A percentile compares a stretch with the other conserved stretches of the same genome.
phyloP scores from a whole-genome alignment of 176 grass and related monocot genomes.

The Ananas comosus region DNA sequence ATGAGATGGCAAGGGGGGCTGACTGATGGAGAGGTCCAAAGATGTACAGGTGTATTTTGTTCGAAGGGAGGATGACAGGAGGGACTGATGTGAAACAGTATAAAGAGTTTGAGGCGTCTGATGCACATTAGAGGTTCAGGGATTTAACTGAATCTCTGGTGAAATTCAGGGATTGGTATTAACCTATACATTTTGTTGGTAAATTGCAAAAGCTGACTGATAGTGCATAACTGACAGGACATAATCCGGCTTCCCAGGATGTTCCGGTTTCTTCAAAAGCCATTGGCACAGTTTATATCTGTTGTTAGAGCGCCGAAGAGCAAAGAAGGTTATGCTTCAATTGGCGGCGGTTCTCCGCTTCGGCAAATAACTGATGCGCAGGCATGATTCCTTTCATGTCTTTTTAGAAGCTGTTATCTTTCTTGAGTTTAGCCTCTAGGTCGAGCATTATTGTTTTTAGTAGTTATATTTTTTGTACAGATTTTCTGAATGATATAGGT shows the following conservation, averaged over 20 bases:
- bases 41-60: no score
- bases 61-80: no score
- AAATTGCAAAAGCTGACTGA: neutral
- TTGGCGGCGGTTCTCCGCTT: conserved; percentile 96
- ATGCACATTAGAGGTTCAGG: no score
- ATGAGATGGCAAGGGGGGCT: no score
- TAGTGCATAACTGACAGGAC: conserved; percentile 54
- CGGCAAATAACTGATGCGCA: conserved; percentile 94
- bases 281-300: conserved; percentile 95
- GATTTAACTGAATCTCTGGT: no score
- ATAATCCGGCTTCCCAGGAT: conserved; percentile 92
- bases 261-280: conserved; percentile 94
- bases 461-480: no score
- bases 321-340: conserved; percentile 99
- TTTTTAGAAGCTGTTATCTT: neutral
- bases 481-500: no score
- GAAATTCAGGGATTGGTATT: no score
- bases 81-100: no score
- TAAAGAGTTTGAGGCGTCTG: no score
- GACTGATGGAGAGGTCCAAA: no score
- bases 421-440: neutral
- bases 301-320: conserved; percentile 90
- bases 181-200: neutral
- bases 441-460: neutral
- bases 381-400: conserved; percentile 20